A percentile compares a stretch with the other conserved stretches of the same genome.
Evolutionary conservation across 257 asterid species (phyloP).

Genomic region (Haberlea rhodopensis): DNA sequence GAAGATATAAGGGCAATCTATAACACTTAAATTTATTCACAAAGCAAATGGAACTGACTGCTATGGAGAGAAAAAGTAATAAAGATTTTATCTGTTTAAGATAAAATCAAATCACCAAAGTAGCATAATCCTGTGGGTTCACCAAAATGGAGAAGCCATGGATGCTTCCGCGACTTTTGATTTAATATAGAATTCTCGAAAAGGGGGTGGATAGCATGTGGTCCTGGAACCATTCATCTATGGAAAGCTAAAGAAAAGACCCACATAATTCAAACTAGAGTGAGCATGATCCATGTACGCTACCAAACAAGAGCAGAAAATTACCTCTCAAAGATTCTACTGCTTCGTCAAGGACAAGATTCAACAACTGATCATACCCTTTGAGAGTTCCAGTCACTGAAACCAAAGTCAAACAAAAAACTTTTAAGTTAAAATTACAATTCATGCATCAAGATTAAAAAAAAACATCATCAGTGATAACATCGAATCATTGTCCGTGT

Average conservation of each 20-base stretch:
- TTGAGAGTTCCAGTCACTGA: constrained; percentile 95
- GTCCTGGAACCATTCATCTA: neutral
- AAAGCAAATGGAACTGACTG: neutral
- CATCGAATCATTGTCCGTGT: neutral
- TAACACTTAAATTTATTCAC: neutral
- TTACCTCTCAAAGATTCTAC: constrained; percentile 84
- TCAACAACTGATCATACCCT: constrained; percentile 95
- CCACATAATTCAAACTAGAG: too few species aligned
- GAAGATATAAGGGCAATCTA: neutral
- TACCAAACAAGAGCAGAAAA: neutral
- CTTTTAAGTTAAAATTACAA: neutral
- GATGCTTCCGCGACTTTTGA: neutral
- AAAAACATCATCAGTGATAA: neutral
- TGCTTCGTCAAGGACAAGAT: constrained; percentile 98
- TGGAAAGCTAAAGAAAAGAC: neutral
- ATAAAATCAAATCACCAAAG: neutral
- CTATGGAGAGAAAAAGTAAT: neutral
- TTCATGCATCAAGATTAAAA: neutral
- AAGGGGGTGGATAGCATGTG: neutral
- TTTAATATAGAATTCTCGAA: too few species aligned
- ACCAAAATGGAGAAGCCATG: too few species aligned
- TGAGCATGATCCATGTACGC: neutral
- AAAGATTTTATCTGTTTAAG: too few species aligned
- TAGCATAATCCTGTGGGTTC: too few species aligned
- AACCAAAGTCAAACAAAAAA: constrained; percentile 21